These are phyloP conservation scores for Arthrobotrys pseudoclavata DNA, from an alignment of 2,329 filamentous ascomycete species.

Conservation along the genomic window DNA sequence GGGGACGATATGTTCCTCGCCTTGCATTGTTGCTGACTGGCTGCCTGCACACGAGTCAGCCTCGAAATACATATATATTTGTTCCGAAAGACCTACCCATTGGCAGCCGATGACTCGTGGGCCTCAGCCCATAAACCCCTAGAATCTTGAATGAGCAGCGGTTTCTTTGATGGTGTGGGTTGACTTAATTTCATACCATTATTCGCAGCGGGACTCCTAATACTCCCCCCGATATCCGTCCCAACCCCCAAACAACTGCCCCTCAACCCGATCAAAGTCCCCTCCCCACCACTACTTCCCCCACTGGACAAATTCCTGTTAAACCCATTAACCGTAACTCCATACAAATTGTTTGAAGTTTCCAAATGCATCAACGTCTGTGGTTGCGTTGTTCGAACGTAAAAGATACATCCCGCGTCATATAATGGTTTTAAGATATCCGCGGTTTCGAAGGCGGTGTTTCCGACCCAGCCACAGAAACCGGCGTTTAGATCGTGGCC, in stretches of 20 bases:
- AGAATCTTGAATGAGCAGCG: not conserved
- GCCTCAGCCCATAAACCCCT: constrained; percentile 67
- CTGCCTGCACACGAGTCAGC: constrained; percentile 20
- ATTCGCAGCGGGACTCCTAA: constrained; percentile 69
- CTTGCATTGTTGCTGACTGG: constrained; percentile 65
- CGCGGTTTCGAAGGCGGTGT: constrained; percentile 68
- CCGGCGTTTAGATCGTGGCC: constrained; percentile 69
- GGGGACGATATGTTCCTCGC: constrained; percentile 68
- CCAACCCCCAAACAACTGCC: constrained; percentile 72
- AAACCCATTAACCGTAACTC: constrained; percentile 71
- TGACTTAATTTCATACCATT: constrained; percentile 65
- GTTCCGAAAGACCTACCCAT: constrained; percentile 61
- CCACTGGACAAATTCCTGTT: constrained; percentile 70
- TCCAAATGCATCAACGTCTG: constrained; percentile 70
- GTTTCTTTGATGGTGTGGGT: not conserved
- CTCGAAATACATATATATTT: not conserved
- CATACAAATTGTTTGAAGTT: constrained; percentile 70
- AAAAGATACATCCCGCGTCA: constrained; percentile 70
- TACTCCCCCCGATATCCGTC: constrained; percentile 71
- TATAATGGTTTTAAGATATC: constrained; percentile 69
- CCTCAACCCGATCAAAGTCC: constrained; percentile 70
- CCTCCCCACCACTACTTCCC: constrained; percentile 73
- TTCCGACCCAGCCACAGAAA: constrained; percentile 70
- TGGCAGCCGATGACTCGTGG: constrained; percentile 68
- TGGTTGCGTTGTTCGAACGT: constrained; percentile 71